Base-by-base conservation (phyloP, 2,329 filamentous ascomycete genomes). In the Pseudodiploospora longispora region DNA sequence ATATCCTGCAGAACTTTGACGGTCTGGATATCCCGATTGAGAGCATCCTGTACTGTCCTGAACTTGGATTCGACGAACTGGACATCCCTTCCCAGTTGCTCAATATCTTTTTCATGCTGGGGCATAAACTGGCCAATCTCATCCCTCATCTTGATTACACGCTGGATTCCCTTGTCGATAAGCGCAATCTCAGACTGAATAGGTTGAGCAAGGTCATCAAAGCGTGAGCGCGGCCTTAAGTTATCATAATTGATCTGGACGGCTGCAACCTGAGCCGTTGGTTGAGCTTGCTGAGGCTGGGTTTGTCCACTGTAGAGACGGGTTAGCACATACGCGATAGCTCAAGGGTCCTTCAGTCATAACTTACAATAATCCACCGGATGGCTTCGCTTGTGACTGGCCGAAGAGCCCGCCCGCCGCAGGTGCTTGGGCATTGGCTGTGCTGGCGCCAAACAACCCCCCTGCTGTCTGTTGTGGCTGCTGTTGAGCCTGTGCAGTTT, bases 191-290 rank as follows among this genome's bases (percentile, higher is more conserved):
- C 70, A 50, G 81, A 78, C 59, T 95, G 88, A 10, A 95, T 71
- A 30, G 87, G 80, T 52, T 91, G 85, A 48, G 86, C 80, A 29
- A 95, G 82, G 63, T 95, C 91, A 59, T 89, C 87, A 70, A 93
- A 96, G 49, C 93, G 87, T 4, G 89, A 95, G 0, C 90, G 95
- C 10, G 85, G 84, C 42, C 88, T 81, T 48, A 97, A 72, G 59
- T 86, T 87, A 54, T 78, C 78, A 42, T 86, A 67, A 63, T 93
- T 86, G 55, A 95, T 85, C 56, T 85, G 83, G 12, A 88, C 84
- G 12, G 85, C 87, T 1, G 83, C 81, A 10, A 82, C 74, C 51
- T 76, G 73, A 41, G 72, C 74, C 57, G 49, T 69, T 7, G 68
- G 63, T 41, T 59, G 60, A 7, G 52, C 46, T 39, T 56, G 56